Conservation (phyloP, 2,329 filamentous ascomycete genomes). For the Stylonectria norvegica region DNA sequence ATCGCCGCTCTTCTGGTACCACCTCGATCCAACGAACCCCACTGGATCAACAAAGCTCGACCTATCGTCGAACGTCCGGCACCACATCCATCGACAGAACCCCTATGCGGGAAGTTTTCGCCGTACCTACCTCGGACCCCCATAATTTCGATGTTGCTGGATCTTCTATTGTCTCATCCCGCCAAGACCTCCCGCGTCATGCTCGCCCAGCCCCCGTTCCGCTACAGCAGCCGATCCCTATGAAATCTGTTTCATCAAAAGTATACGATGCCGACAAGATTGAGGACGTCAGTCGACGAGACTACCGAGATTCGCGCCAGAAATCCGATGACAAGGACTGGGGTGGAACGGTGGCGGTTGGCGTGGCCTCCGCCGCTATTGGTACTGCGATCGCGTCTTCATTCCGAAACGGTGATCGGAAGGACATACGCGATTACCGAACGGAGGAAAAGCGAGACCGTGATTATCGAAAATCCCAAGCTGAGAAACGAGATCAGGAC, state of each 20-base stretch:
- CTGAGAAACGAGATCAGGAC: slow-evolving; percentile 16
- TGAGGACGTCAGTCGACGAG: slow-evolving; percentile 34
- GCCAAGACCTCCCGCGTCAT: slow-evolving; percentile 38
- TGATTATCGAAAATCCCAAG: slow-evolving; percentile 11
- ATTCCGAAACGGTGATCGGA: slow-evolving; percentile 17
- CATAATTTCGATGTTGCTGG: slow-evolving; percentile 56
- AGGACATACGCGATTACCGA: slow-evolving; percentile 14
- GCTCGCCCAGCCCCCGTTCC: slow-evolving; percentile 59
- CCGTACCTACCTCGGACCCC: slow-evolving; percentile 64
- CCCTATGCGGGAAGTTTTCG: slow-evolving; percentile 61
- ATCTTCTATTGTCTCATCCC: slow-evolving; percentile 45
- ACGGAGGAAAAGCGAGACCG: slow-evolving; percentile 19
- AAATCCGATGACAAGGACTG: slow-evolving; percentile 39
- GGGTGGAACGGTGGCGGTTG: slow-evolving; percentile 44
- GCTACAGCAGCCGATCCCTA: slow-evolving; percentile 82
- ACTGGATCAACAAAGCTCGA: slow-evolving; percentile 30
- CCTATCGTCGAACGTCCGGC: slow-evolving; percentile 24
- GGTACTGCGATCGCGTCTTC: slow-evolving; percentile 33
- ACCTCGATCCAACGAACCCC: too few relatives aligned
- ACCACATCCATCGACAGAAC: slow-evolving; percentile 17
- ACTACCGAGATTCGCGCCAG: slow-evolving; percentile 22
- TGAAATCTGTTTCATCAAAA: slow-evolving; percentile 66
- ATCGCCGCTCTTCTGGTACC: slow-evolving; percentile 8
- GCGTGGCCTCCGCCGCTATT: slow-evolving; percentile 48
- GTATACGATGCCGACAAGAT: slow-evolving; percentile 56